These are phyloP conservation scores for Escallonia herrerae DNA, from an alignment of 129 eudicot genomes.

Conservation along the genomic window DNA sequence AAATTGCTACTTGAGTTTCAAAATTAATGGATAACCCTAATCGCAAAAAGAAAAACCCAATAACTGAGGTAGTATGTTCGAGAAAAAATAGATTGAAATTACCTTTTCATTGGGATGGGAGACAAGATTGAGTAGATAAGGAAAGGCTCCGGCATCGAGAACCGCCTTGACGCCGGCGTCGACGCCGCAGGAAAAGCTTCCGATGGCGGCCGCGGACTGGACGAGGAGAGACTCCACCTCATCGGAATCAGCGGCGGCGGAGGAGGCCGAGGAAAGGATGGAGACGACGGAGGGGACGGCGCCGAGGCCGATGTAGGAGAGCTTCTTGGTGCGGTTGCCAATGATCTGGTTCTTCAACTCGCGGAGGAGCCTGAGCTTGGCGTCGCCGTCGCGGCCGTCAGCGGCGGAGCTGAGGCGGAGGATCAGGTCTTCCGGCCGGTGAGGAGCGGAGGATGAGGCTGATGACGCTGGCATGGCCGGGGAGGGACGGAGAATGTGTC, in stretches of 20 bases:
- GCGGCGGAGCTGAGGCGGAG: constrained; percentile 48
- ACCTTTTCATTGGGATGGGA: constrained; percentile 67
- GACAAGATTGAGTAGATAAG: constrained; percentile 48
- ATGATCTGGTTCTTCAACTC: constrained; percentile 87
- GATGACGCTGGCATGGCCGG: constrained; percentile 45
- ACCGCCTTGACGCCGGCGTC: constrained; percentile 87
- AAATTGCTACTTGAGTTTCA: no score
- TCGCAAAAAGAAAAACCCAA: no score
- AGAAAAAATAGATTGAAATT: no score
- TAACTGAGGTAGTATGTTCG: no score
- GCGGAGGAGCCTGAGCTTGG: constrained; percentile 61
- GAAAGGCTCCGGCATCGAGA: constrained; percentile 82
- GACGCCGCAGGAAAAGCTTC: constrained; percentile 93
- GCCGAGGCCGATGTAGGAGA: constrained; percentile 67
- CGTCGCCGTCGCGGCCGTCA: constrained; percentile 31
- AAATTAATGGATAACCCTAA: no score
- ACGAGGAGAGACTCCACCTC: constrained; percentile 38
- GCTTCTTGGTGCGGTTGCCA: constrained; percentile 84
- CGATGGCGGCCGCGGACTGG: constrained; percentile 73
- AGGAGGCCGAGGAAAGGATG: constrained; percentile 43
- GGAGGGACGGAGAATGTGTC: constrained; percentile 11
- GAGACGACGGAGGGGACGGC: constrained; percentile 78
- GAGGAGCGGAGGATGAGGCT: constrained; percentile 36
- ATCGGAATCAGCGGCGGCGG: constrained; percentile 1
- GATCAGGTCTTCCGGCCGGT: constrained; percentile 66